Evolutionary conservation across 495 filamentous ascomycete genomes (phyloP).

Genomic region (Xylaria nigripes): DNA sequence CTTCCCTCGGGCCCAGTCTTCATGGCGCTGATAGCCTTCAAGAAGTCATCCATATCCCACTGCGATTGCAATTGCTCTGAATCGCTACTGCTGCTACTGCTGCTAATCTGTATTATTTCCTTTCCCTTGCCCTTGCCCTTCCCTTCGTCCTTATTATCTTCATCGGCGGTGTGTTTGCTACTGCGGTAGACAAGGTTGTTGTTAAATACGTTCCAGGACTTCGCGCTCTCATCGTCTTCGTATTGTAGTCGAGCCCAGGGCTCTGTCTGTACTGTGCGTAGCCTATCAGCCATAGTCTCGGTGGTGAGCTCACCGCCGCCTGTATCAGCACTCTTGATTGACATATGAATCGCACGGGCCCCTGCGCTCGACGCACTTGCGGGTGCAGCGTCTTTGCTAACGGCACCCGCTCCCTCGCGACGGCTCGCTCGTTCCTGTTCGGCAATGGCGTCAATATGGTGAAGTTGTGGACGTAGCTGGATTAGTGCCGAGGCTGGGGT

Average conservation of each 20-base stretch:
- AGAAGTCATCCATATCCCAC: slow-evolving; percentile 34
- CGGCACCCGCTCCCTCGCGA: slow-evolving; percentile 13
- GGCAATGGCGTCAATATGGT: slow-evolving; percentile 40
- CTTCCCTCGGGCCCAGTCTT: slow-evolving; percentile 13
- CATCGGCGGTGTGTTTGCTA: background rate
- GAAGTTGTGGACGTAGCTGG: slow-evolving; percentile 37
- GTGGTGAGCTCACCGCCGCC: slow-evolving; percentile 31
- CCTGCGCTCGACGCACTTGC: slow-evolving; percentile 7
- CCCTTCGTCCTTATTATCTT: background rate
- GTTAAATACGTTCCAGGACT: slow-evolving; percentile 36
- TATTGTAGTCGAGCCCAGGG: slow-evolving; percentile 36
- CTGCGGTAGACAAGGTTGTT: slow-evolving; percentile 30
- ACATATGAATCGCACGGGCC: slow-evolving; percentile 43
- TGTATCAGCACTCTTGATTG: slow-evolving; percentile 38
- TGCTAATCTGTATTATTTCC: slow-evolving; percentile 13
- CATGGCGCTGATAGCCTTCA: slow-evolving; percentile 32
- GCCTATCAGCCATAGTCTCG: slow-evolving; percentile 41
- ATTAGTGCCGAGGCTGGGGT: slow-evolving; percentile 39
- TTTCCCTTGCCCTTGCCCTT: slow-evolving; percentile 18
- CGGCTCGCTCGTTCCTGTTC: slow-evolving; percentile 37
- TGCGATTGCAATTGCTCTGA: slow-evolving; percentile 25
- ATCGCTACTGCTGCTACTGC: slow-evolving; percentile 18
- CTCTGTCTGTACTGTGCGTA: slow-evolving; percentile 38
- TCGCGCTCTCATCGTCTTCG: slow-evolving; percentile 36
- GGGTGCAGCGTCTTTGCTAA: slow-evolving; percentile 3